Base-by-base conservation (phyloP, 768 basidiomycete species). In the Auricularia cornea region DNA sequence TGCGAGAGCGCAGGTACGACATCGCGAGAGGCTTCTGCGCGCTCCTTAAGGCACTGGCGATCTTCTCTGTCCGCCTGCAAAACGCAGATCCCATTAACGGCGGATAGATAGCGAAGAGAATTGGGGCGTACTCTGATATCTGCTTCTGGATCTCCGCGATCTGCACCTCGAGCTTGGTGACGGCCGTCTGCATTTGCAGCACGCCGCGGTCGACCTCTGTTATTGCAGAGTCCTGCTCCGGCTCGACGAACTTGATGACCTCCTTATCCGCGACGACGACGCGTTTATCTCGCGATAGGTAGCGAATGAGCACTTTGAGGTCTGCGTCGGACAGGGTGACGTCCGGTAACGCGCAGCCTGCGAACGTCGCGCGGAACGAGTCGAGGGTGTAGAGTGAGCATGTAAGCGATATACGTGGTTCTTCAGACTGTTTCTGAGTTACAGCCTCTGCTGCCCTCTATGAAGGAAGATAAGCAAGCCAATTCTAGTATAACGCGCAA, bases 121-220 rank as follows among this genome's bases (percentile, higher is more conserved):
- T 66, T 29, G 5, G 6, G 18, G 70, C 81, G 66, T 74, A 95
- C 93, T 87, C 80, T 68, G 86, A 81, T 38, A 95, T 89, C 72
- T 86, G 87, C 23, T 67, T 64, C 59, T 94, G 88, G 33, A 96
- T 74, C 12, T 78, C 77, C 10, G 86, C 81, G 0, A 95, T 80
- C 70, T 95, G 93, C 3, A 74, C 70, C 59, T 87, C 83, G 14
- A 98, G 72, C 65, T 83, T 86, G 60, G 75, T 70, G 30, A 94
- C 81, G 0, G 90, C 91, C 0, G 74, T 78, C 73, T 89, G 87
- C 61, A 98, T 81, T 65, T 93, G 88, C 4, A 98, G 75, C 18
- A 95, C 84, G 11, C 95, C 91, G 48, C 75, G 79, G 69, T 98
- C 95, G 3, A 94, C 83, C n/a, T 84, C 80, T 20, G 87, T 88